Evolutionary conservation across 2,329 filamentous ascomycete species (phyloP).

Genomic region (Aureobasidium sp.): DNA sequence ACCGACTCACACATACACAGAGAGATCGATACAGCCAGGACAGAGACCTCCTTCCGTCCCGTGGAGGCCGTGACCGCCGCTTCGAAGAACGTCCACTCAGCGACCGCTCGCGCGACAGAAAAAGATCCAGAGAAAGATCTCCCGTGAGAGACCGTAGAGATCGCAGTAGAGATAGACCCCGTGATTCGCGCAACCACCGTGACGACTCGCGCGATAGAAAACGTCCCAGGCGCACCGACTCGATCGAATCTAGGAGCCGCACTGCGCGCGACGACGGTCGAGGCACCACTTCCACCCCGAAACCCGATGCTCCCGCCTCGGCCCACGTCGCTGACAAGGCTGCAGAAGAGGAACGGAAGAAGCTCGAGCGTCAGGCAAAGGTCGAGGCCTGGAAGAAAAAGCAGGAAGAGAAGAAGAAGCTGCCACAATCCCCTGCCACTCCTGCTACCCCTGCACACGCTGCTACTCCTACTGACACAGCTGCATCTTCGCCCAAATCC

Average conservation of each 20-base stretch:
- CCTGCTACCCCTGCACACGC: conserved; percentile 16
- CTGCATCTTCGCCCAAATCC: conserved; percentile 13
- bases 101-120: conserved; percentile 59
- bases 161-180: conserved; percentile 59
- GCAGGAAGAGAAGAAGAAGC: conserved; percentile 66
- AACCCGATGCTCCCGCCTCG: conserved; percentile 24
- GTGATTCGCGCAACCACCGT: conserved; percentile 66
- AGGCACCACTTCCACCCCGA: conserved; percentile 43
- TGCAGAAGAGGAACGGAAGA: conserved; percentile 60
- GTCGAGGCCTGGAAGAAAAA: conserved; percentile 91
- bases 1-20: conserved; percentile 42
- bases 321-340: conserved; percentile 37
- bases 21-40: conserved; percentile 32
- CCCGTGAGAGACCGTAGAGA: conserved; percentile 22
- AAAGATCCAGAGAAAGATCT: conserved; percentile 56
- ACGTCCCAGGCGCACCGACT: conserved; percentile 59
- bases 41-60: conserved; percentile 55
- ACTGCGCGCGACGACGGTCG: conserved; percentile 52
- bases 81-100: conserved; percentile 35
- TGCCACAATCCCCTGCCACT: conserved; percentile 30
- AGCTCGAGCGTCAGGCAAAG: conserved; percentile 63
- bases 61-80: conserved; percentile 50
- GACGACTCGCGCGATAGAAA: conserved; percentile 65
- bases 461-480: conserved; percentile 19
- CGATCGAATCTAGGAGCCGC: conserved; percentile 62